A percentile compares a stretch with the other conserved stretches of the same genome.
Evolutionary conservation across 108 stramenopile genomes (phyloP).

Genomic region (Nitzschia palea): DNA sequence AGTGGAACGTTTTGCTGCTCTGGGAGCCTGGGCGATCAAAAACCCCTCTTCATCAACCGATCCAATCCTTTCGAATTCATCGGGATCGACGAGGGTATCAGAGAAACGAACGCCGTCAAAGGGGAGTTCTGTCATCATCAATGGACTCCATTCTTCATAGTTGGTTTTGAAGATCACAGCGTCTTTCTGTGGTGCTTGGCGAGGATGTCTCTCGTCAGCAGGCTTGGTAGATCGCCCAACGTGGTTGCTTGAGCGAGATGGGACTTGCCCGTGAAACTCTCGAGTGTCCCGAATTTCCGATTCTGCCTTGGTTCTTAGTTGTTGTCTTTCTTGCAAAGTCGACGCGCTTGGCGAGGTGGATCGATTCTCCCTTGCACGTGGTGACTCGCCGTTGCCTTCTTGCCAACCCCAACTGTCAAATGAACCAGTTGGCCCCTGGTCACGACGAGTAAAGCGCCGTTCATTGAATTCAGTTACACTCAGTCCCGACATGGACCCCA

Average conservation of each 20-base stretch:
- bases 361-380: too few relatives aligned
- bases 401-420: slow-evolving; percentile 2
- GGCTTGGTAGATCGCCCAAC: too few relatives aligned
- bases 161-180: slow-evolving; percentile 9
- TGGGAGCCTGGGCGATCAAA: background rate
- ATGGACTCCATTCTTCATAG: slow-evolving; percentile 12
- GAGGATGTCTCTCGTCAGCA: slow-evolving; percentile 1
- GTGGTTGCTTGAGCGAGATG: too few relatives aligned
- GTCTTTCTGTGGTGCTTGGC: background rate
- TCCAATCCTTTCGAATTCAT: background rate
- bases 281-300: too few relatives aligned
- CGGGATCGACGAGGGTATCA: background rate
- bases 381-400: background rate
- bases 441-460: too few relatives aligned
- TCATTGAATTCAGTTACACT: too few relatives aligned
- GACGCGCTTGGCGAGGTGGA: too few relatives aligned
- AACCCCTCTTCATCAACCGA: slow-evolving; percentile 1
- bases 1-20: background rate
- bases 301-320: too few relatives aligned
- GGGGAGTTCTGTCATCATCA: background rate
- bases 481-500: too few relatives aligned
- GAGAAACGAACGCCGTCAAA: background rate
- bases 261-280: too few relatives aligned
- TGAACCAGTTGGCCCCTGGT: background rate
- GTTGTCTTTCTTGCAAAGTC: too few relatives aligned